phyloP scores from a whole-genome alignment of 768 basidiomycete species.

The Termitomyces sp. region DNA sequence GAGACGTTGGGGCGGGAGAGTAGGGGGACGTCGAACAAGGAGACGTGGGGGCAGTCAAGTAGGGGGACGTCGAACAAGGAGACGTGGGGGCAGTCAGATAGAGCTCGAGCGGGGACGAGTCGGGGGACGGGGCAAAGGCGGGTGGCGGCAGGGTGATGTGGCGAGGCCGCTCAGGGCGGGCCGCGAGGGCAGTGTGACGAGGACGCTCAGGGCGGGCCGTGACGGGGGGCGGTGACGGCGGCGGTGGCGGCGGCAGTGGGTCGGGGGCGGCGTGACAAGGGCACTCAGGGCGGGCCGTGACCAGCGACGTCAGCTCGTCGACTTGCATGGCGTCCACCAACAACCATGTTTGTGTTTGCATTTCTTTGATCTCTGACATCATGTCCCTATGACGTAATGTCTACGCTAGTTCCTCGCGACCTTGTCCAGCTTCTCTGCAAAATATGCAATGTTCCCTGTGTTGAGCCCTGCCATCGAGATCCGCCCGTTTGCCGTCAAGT shows the following conservation, averaged over 20 bases:
- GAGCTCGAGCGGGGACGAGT: conserved; percentile 32
- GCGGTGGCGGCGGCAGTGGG: no score
- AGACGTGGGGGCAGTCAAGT: conserved; percentile 33
- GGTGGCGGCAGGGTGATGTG: conserved; percentile 29
- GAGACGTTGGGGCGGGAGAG: conserved; percentile 6
- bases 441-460: conserved; percentile 67
- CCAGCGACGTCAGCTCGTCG: conserved; percentile 2
- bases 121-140: conserved; percentile 20
- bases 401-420: conserved; percentile 36
- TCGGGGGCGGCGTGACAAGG: no score
- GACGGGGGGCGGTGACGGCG: no score
- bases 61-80: conserved; percentile 34
- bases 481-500: conserved; percentile 81
- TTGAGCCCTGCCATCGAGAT: conserved; percentile 96
- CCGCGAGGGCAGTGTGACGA: no score
- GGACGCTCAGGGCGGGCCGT: no score
- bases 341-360: conserved; percentile 13
- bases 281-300: no score
- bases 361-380: conserved; percentile 27
- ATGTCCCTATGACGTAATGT: conserved; percentile 22
- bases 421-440: conserved; percentile 66
- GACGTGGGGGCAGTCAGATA: conserved; percentile 48
- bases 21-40: conserved; percentile 25
- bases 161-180: conserved; percentile 15
- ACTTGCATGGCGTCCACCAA: conserved; percentile 11